Conservation (phyloP, 371 early-diverging fungal genomes). For the Mortierella sp. region DNA sequence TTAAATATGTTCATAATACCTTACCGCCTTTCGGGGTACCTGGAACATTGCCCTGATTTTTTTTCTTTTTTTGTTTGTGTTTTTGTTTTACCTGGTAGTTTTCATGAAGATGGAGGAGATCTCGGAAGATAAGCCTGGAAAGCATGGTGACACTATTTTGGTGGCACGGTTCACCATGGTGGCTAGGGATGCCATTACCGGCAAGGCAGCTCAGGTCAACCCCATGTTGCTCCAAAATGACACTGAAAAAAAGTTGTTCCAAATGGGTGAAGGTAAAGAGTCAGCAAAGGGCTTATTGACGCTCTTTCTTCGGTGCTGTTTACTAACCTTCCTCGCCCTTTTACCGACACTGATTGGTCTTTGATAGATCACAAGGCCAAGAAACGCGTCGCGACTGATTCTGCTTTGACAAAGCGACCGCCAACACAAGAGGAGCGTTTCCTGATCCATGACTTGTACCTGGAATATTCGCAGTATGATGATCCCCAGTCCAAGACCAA, state of each 20-base stretch:
- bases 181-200: conserved; percentile 82
- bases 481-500: conserved; percentile 26
- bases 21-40: too few species aligned
- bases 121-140: conserved; percentile 17
- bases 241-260: conserved; percentile 77
- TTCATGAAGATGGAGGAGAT: conserved; percentile 78
- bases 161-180: conserved; percentile 95
- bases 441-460: conserved; percentile 84
- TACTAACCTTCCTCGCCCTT: too few species aligned
- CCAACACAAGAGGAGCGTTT: conserved; percentile 86
- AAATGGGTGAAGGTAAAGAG: conserved; percentile 68
- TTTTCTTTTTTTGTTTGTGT: not conserved
- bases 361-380: conserved; percentile 69
- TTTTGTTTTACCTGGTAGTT: conserved; percentile 49
- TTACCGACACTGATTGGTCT: conserved; percentile 19
- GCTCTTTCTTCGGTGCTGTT: not conserved
- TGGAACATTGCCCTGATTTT: too few species aligned
- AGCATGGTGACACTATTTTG: conserved; percentile 69
- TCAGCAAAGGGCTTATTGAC: not conserved
- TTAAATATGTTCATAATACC: too few species aligned
- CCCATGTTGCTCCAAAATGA: conserved; percentile 78
- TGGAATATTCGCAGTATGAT: conserved; percentile 69
- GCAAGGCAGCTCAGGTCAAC: conserved; percentile 79
- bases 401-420: conserved; percentile 73
- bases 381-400: conserved; percentile 68